phyloP scores from a whole-genome alignment of 1,284 basidiomycete species.

The Mycena citricolor region DNA sequence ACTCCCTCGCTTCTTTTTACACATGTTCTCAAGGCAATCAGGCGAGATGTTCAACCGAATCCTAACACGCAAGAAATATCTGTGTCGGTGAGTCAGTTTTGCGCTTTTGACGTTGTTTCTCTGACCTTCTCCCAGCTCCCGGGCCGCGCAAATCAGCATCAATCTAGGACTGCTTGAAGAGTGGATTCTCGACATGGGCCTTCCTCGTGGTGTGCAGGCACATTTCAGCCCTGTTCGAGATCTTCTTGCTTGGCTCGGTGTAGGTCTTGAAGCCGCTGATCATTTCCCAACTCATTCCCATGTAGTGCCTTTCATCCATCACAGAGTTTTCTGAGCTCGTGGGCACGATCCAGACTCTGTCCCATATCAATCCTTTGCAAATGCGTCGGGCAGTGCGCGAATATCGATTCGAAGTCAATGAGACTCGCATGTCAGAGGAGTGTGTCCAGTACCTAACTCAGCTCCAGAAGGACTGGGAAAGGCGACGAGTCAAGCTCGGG shows the following conservation, averaged over 20 bases:
- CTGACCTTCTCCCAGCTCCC: constrained; percentile 48
- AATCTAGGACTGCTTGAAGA: constrained; percentile 88
- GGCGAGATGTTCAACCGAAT: constrained; percentile 96
- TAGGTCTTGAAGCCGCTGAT: constrained; percentile 33
- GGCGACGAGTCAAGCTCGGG: constrained; percentile 78
- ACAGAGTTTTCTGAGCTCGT: constrained; percentile 86
- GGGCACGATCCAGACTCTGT: constrained; percentile 86
- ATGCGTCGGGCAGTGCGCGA: constrained; percentile 92
- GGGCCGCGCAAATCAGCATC: constrained; percentile 88
- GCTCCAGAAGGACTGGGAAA: constrained; percentile 95
- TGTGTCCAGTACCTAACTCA: constrained; percentile 92
- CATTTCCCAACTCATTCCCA: constrained; percentile 11
- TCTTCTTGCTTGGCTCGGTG: constrained; percentile 86
- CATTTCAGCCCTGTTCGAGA: constrained; percentile 88
- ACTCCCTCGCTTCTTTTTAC: not conserved
- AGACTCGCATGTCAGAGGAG: constrained; percentile 90
- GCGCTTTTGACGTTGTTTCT: constrained; percentile 9
- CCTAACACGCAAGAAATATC: constrained; percentile 86
- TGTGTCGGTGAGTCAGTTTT: constrained; percentile 71
- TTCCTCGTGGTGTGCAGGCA: constrained; percentile 77
- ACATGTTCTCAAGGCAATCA: constrained; percentile 30
- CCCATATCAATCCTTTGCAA: constrained; percentile 89
- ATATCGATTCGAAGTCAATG: constrained; percentile 94
- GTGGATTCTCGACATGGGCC: constrained; percentile 81
- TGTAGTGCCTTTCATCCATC: constrained; percentile 84